Evolutionary conservation across 768 basidiomycete genomes (phyloP).

Genomic region (Boletus sp.): DNA sequence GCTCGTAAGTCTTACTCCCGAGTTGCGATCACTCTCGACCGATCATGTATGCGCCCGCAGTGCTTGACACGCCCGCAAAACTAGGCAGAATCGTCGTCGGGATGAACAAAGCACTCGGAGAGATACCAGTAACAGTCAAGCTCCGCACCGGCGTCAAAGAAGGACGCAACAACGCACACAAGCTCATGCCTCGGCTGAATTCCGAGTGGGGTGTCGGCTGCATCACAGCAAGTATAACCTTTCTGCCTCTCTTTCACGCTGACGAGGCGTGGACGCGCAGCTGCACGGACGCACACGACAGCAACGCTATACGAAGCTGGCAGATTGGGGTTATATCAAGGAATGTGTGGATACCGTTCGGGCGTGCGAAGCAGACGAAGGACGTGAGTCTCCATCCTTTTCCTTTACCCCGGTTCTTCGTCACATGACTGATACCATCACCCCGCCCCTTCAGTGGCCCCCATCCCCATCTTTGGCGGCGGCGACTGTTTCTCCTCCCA

Average conservation of each 20-base stretch:
- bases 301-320: conserved; percentile 88
- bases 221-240: conserved; percentile 36
- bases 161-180: conserved; percentile 82
- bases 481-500: conserved; percentile 92
- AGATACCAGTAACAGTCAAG: conserved; percentile 88
- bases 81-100: conserved; percentile 85
- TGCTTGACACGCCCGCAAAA: conserved; percentile 79
- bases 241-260: neutral
- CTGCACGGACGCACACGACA: conserved; percentile 95
- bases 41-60: conserved; percentile 36
- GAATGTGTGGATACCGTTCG: conserved; percentile 82
- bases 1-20: conserved; percentile 58
- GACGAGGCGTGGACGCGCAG: conserved; percentile 38
- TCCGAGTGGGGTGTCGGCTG: conserved; percentile 48
- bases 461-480: conserved; percentile 94
- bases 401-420: neutral
- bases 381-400: conserved; percentile 46
- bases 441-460: conserved; percentile 48
- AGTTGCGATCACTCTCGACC: neutral
- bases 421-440: neutral
- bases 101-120: conserved; percentile 89
- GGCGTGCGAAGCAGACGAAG: conserved; percentile 64
- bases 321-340: conserved; percentile 95
- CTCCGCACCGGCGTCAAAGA: conserved; percentile 93
- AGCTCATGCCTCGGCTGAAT: conserved; percentile 79